phyloP scores from a whole-genome alignment of 1,139 yeast genomes.

The Saccharomyces pastorianus region DNA sequence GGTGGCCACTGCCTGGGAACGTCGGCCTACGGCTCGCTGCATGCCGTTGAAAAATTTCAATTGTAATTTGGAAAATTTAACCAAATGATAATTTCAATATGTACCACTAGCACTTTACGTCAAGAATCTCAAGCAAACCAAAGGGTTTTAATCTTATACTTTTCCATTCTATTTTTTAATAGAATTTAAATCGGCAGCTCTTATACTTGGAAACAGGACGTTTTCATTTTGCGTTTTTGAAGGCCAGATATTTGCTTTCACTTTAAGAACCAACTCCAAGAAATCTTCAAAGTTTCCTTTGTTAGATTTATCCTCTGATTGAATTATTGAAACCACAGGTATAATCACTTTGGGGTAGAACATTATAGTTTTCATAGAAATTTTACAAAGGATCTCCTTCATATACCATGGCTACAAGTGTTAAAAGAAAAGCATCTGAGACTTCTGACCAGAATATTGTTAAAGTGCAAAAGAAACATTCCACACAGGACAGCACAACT shows the following conservation, averaged over 20 bases:
- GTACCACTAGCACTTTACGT: neutral
- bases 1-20: neutral
- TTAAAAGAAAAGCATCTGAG: constrained; percentile 14
- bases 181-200: neutral
- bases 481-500: constrained; percentile 1
- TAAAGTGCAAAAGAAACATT: neutral
- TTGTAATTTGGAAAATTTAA: constrained; percentile 1
- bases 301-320: neutral
- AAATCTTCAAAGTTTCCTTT: neutral
- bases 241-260: neutral
- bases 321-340: neutral
- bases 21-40: neutral
- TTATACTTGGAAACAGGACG: neutral
- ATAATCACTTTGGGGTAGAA: neutral
- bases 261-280: neutral
- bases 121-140: neutral
- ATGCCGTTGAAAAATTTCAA: constrained; percentile 1
- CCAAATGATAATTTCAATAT: neutral
- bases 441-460: constrained; percentile 2
- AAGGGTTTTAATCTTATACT: neutral
- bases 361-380: neutral
- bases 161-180: neutral
- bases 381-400: neutral
- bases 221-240: neutral
- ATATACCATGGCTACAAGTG: constrained; percentile 9